These are phyloP conservation scores for Rhynchospora pubera DNA, from an alignment of 176 grass and related monocot genomes.

Conservation along the genomic window DNA sequence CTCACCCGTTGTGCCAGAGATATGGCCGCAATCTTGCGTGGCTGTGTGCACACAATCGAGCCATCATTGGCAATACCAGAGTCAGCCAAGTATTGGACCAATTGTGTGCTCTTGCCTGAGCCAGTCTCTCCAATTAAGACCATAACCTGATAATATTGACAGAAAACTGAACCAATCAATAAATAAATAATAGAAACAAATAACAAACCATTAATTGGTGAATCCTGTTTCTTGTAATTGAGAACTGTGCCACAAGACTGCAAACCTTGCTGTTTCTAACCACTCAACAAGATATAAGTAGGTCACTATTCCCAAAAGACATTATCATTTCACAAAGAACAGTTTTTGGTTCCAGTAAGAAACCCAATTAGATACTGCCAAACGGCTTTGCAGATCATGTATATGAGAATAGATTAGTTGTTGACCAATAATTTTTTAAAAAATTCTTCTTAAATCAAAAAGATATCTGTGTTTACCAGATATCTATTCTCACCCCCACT, in stretches of 20 bases:
- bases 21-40: conserved; percentile 73
- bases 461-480: not conserved
- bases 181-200: conserved; percentile 1
- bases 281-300: not conserved
- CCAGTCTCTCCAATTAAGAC: conserved; percentile 93
- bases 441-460: not conserved
- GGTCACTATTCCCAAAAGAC: not conserved
- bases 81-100: conserved; percentile 87
- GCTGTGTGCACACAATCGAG: conserved; percentile 88
- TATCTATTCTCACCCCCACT: not conserved
- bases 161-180: not conserved
- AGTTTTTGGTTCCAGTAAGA: not conserved
- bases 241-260: not conserved
- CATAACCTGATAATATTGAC: conserved; percentile 51
- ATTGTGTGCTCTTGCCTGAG: conserved; percentile 90
- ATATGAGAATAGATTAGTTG: not conserved
- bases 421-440: too few species aligned
- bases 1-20: conserved; percentile 71
- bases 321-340: not conserved
- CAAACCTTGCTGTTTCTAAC: not conserved
- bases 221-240: not conserved
- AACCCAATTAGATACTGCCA: not conserved
- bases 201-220: conserved; percentile 5
- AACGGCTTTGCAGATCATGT: not conserved
- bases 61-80: conserved; percentile 54